Conservation (phyloP, 805 yeast genomes). For the Lipomyces kockii region DNA sequence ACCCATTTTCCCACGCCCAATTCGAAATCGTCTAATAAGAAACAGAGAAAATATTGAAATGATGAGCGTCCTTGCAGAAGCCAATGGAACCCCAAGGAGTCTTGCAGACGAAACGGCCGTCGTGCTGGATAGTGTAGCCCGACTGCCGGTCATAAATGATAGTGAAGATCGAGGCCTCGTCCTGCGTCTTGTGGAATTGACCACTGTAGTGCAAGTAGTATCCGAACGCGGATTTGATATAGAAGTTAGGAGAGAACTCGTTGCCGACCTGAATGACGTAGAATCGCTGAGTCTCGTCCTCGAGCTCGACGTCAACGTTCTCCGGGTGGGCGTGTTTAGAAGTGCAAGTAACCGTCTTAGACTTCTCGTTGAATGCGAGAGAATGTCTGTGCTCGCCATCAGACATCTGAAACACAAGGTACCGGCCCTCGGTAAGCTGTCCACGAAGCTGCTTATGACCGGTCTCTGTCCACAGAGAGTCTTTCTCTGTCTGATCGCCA, state of each 20-base stretch:
- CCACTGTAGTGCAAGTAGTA: constrained; percentile 14
- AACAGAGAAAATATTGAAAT: neutral
- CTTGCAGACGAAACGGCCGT: neutral
- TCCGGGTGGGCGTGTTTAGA: neutral
- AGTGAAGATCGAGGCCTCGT: constrained; percentile 3
- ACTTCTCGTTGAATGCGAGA: neutral
- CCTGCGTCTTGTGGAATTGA: constrained; percentile 1
- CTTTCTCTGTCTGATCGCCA: constrained; percentile 35
- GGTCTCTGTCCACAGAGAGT: constrained; percentile 35
- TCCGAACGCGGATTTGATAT: constrained; percentile 15
- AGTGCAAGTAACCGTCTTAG: neutral
- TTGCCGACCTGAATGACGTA: constrained; percentile 27
- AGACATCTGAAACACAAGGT: constrained; percentile 26
- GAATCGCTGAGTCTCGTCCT: constrained; percentile 12
- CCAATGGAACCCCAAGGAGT: neutral
- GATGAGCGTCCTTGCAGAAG: neutral
- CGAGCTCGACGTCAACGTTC: neutral
- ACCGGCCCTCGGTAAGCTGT: constrained; percentile 40
- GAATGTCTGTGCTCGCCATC: constrained; percentile 1
- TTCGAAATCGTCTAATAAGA: neutral
- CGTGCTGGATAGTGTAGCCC: constrained; percentile 6
- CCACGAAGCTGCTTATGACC: constrained; percentile 40
- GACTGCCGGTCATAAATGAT: neutral
- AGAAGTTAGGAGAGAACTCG: constrained; percentile 25
- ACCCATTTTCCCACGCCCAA: neutral